These are phyloP conservation scores for Cordyceps javanica DNA, from an alignment of 2,329 filamentous ascomycete genomes.

Conservation along the genomic window DNA sequence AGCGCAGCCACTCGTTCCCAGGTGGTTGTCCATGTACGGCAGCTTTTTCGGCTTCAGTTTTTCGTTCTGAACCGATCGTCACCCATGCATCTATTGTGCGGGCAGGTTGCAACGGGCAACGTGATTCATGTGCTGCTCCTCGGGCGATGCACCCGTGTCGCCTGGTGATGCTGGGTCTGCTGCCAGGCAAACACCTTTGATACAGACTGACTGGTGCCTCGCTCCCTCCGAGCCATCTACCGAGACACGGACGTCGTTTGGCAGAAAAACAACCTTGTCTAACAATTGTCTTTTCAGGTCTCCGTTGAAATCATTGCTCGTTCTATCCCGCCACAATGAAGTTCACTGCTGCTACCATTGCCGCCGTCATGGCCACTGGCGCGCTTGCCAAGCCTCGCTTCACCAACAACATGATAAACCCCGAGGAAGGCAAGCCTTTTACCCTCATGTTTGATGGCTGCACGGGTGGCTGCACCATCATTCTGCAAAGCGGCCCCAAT, in stretches of 20 bases:
- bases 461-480: constrained; percentile 28
- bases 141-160: not conserved
- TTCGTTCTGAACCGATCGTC: too few species aligned
- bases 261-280: not conserved
- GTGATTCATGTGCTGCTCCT: not conserved
- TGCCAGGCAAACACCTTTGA: not conserved
- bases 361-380: constrained; percentile 20
- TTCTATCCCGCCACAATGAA: constrained; percentile 28
- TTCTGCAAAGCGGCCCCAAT: constrained; percentile 25
- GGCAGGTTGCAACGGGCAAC: too few species aligned
- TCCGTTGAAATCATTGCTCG: not conserved
- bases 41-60: too few species aligned
- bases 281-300: too few species aligned
- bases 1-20: too few species aligned
- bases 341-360: constrained; percentile 25
- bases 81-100: too few species aligned
- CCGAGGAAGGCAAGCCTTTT: constrained; percentile 26
- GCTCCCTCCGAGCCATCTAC: not conserved
- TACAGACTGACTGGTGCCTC: not conserved
- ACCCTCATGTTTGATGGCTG: constrained; percentile 28
- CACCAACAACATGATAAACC: constrained; percentile 25
- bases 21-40: too few species aligned
- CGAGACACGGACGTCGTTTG: too few species aligned
- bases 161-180: not conserved
- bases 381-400: constrained; percentile 26